Evolutionary conservation across 2,329 filamentous ascomycete species (phyloP).

Genomic region (Colletotrichum sp.): DNA sequence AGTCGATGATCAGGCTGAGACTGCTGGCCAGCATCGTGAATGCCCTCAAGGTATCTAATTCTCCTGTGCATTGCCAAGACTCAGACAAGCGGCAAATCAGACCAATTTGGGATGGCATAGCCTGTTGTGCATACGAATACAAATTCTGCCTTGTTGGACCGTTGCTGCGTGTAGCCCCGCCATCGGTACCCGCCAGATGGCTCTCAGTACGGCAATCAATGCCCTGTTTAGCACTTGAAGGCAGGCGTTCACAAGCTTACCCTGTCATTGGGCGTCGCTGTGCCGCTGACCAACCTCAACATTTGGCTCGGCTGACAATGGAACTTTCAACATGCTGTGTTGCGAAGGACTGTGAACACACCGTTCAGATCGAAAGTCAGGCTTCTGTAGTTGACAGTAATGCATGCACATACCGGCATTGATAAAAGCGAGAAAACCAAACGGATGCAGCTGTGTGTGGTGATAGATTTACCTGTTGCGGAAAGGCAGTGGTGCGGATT

Average conservation of each 20-base stretch:
- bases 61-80: not conserved
- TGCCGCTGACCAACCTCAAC: not conserved
- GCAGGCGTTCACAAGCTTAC: not conserved
- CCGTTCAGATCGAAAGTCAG: not conserved
- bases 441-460: fast-evolving
- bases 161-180: not conserved
- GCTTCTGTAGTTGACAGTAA: fast-evolving
- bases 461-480: too few species aligned
- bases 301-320: not conserved
- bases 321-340: too few species aligned
- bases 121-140: fast-evolving
- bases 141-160: not conserved
- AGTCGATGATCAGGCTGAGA: not conserved
- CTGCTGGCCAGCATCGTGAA: not conserved
- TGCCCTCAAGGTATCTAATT: fast-evolving
- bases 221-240: not conserved
- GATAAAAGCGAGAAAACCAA: fast-evolving
- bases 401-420: not conserved
- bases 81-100: not conserved
- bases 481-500: not conserved
- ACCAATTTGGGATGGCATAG: not conserved
- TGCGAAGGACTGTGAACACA: not conserved
- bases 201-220: not conserved
- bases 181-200: not conserved
- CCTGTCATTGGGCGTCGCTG: not conserved